Conservation (phyloP, 257 asterid genomes). For the Agastache rugosa region DNA sequence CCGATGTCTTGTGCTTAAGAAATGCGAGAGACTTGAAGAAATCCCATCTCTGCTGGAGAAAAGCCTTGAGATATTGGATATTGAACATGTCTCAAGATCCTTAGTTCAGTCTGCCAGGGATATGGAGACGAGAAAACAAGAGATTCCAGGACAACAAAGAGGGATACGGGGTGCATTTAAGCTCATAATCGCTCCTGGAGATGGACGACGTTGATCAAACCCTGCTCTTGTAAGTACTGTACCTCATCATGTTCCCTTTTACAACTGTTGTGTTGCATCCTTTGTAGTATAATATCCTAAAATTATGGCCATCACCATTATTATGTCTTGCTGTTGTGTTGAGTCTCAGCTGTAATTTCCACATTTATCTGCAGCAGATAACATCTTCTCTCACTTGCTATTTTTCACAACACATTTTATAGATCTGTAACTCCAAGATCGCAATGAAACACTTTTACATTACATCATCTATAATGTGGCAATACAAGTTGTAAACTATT, state of each 20-base stretch:
- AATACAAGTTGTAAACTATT: constrained; percentile 1
- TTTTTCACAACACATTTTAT: neutral
- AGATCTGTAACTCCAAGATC: neutral
- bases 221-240: neutral
- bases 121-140: constrained; percentile 1
- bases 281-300: no score
- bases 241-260: neutral
- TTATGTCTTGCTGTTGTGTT: neutral
- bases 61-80: constrained; percentile 40
- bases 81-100: constrained; percentile 13
- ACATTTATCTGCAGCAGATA: neutral
- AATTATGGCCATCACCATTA: no score
- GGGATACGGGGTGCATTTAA: constrained; percentile 3
- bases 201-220: neutral
- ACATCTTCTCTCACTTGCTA: no score
- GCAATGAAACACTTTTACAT: neutral
- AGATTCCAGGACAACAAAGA: neutral
- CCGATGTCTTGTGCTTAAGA: constrained; percentile 36
- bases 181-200: constrained; percentile 30
- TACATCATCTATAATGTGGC: neutral
- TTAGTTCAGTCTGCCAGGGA: constrained; percentile 15
- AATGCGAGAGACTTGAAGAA: constrained; percentile 37
- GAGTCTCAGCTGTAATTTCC: no score
- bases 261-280: no score
- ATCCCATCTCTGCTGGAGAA: constrained; percentile 35